These are phyloP conservation scores for Penicillium sp. DNA, from an alignment of 2,329 filamentous ascomycete genomes.

Conservation along the genomic window DNA sequence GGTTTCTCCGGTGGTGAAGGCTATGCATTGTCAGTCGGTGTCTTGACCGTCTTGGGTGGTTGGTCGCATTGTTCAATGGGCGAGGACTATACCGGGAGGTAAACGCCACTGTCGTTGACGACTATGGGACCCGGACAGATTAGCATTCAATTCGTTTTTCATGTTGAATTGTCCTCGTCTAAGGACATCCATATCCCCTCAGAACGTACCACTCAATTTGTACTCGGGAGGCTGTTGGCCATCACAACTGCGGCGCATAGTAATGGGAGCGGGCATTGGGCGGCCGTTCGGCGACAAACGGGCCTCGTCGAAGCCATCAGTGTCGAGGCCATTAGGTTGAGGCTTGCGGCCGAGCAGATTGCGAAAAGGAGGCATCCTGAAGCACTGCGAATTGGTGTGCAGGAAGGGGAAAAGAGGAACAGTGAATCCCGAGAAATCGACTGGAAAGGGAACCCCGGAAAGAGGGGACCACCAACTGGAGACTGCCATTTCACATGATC, in stretches of 20 bases:
- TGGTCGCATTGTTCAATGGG: background rate
- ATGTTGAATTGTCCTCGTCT: background rate
- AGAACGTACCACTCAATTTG: conserved; percentile 70
- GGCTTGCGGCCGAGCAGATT: conserved; percentile 69
- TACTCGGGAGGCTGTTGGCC: conserved; percentile 70
- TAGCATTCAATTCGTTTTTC: conserved; percentile 18
- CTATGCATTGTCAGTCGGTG: conserved; percentile 43
- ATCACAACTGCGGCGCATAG: conserved; percentile 62
- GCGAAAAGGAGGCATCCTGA: conserved; percentile 66
- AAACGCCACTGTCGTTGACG: conserved; percentile 93
- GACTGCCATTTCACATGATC: conserved; percentile 3
- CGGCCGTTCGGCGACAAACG: conserved; percentile 49
- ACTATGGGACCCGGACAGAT: conserved; percentile 58
- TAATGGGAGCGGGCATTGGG: conserved; percentile 52
- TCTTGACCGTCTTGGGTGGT: background rate
- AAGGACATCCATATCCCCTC: conserved; percentile 29
- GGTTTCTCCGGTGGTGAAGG: conserved; percentile 90
- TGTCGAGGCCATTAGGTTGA: conserved; percentile 44
- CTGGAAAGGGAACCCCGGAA: background rate
- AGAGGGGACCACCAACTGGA: background rate
- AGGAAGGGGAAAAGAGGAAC: background rate
- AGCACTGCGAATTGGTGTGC: background rate
- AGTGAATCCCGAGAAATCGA: background rate
- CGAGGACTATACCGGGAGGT: conserved; percentile 71
- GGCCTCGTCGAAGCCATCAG: conserved; percentile 57